Base-by-base conservation (phyloP, 108 stramenopile genomes). In the Pseudonitzschia pungens region DNA sequence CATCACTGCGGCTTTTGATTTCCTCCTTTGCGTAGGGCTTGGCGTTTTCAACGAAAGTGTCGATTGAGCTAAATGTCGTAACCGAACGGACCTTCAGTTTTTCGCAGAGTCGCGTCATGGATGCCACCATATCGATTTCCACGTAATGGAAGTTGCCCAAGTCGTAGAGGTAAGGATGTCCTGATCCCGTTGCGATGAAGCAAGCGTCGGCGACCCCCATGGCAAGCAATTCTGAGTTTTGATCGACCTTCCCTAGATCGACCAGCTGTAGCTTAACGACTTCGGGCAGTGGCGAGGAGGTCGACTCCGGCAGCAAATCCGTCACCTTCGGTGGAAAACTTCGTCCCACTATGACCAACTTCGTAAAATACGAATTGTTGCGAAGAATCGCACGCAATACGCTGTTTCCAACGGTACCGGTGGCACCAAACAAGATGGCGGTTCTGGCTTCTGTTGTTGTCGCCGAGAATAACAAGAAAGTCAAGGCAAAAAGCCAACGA, bases 351-450 rank as follows among this genome's bases (percentile, higher is more conserved):
- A 75, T 21, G 31, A 75, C 70, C 9, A 75, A 15, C 41, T 70
- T 41, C 6, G 54, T 57, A 7, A 45, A 75, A 16, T 58, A 75
- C 0, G 18, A 48, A 12, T 48, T 48, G 45, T 48, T 48, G 45
- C 45, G 45, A 48, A 70, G 0, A 21, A 72, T 22, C 8, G 73
- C 54, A 11, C 31, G 53, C 10, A 74, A 42, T 14, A 74, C 73
- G 22, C 56, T 32, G 22, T 53, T 70, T 15, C 74, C 74, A 32
- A 75, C 74, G n/a, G 74, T 36, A 32, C 74, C 74, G 15, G 36
- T 75, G 16, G 68, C 69, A 71, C 74, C 74, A 42, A 75, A 75
- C 18, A 75, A 20, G n/a, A 75, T 24, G 26, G 70, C 74, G 21
- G 74, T 75, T 14, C 69, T 66, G 22, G 72, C 72, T 56, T 67